Evolutionary conservation across 2,329 filamentous ascomycete genomes (phyloP).

Genomic region (Fusarium camptoceras): DNA sequence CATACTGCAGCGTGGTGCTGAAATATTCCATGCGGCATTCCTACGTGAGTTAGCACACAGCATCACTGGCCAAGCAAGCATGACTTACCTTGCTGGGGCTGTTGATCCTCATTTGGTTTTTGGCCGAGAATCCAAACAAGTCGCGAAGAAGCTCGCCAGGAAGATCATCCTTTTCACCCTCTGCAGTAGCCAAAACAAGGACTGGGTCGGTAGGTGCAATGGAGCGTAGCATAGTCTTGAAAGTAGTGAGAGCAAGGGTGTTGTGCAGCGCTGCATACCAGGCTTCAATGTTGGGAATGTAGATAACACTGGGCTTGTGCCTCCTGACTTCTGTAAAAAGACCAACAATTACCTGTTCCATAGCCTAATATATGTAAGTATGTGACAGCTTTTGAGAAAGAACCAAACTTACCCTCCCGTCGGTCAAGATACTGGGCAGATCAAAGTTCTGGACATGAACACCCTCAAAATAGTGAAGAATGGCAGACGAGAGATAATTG

Average conservation of each 20-base stretch:
- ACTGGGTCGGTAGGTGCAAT: slow-evolving; percentile 93
- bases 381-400: not conserved
- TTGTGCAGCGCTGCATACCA: slow-evolving; percentile 78
- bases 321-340: slow-evolving; percentile 92
- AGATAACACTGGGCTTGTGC: slow-evolving; percentile 96
- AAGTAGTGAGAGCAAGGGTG: slow-evolving; percentile 81
- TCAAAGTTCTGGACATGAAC: slow-evolving; percentile 96
- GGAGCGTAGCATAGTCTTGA: slow-evolving; percentile 82
- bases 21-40: slow-evolving; percentile 84
- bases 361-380: slow-evolving; percentile 61
- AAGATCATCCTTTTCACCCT: slow-evolving; percentile 72
- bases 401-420: slow-evolving; percentile 73
- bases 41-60: slow-evolving; percentile 49
- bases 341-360: slow-evolving; percentile 89
- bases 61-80: not conserved
- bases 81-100: slow-evolving; percentile 71
- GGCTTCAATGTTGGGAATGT: slow-evolving; percentile 87
- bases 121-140: slow-evolving; percentile 86
- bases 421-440: slow-evolving; percentile 85
- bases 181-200: slow-evolving; percentile 86
- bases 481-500: slow-evolving; percentile 83
- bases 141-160: slow-evolving; percentile 75
- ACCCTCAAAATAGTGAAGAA: slow-evolving; percentile 92
- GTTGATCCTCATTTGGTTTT: slow-evolving; percentile 77
- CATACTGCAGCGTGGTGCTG: slow-evolving; percentile 75